Percentiles rank a stretch among this genome's conserved stretches.
Evolutionary conservation across 2,329 filamentous ascomycete species (phyloP).

Genomic region (Huntiella abstrusa): DNA sequence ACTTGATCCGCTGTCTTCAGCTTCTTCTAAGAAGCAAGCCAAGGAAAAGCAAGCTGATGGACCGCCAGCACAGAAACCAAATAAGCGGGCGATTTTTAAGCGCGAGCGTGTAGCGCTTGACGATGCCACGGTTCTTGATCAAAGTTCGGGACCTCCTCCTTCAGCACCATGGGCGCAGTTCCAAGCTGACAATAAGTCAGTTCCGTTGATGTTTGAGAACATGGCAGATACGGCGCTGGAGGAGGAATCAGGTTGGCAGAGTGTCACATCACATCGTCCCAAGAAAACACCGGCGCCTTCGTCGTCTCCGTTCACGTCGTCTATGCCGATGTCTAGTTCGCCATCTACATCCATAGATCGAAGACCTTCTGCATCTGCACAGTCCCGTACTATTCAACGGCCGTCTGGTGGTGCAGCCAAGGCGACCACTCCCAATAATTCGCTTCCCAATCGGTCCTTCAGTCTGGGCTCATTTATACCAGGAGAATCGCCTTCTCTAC

Average conservation of each 20-base stretch:
- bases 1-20: slow-evolving; percentile 3
- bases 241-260: slow-evolving; percentile 8
- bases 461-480: slow-evolving; percentile 7
- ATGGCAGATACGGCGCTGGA: slow-evolving; percentile 8
- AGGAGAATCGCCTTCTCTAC: slow-evolving; percentile 28
- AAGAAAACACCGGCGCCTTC: slow-evolving; percentile 2
- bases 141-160: neutral
- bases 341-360: neutral
- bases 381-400: neutral
- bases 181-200: neutral
- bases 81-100: slow-evolving; percentile 1
- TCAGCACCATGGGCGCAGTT: slow-evolving; percentile 6
- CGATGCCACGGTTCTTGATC: neutral
- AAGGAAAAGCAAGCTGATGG: neutral
- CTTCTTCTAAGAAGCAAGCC: neutral
- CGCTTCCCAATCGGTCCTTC: slow-evolving; percentile 2
- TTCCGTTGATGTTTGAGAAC: slow-evolving; percentile 7
- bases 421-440: neutral
- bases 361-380: neutral
- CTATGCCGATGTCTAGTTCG: neutral
- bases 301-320: neutral
- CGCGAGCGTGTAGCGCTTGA: neutral
- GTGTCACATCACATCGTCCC: neutral
- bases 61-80: neutral
- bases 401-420: neutral